A percentile compares a stretch with the other conserved stretches of the same genome.
Conservation (phyloP, 768 basidiomycete genomes). For the Rhodotorula babjevae region DNA sequence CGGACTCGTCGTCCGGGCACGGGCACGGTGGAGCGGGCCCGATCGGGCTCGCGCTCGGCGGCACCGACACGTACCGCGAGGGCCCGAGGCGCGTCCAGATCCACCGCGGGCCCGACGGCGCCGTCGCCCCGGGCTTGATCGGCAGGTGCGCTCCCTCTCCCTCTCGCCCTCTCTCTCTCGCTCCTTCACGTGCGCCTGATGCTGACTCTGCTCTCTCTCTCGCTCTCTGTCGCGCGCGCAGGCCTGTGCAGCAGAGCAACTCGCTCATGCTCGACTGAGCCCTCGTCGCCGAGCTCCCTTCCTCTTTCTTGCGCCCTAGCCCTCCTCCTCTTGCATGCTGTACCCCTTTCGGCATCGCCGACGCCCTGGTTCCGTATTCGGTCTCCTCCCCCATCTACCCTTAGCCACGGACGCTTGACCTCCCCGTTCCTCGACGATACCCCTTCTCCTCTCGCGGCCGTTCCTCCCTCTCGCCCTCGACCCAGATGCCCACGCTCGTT, state of each 20-base stretch:
- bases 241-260: conserved; percentile 30
- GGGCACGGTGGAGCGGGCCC: background rate
- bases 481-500: no score
- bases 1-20: background rate
- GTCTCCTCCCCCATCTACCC: no score
- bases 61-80: conserved; percentile 31
- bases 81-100: conserved; percentile 25
- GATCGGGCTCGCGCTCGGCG: conserved; percentile 14
- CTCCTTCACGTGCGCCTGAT: background rate
- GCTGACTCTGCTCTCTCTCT: background rate
- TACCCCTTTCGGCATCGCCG: no score
- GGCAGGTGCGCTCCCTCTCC: conserved; percentile 16
- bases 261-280: conserved; percentile 32
- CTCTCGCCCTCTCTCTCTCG: background rate
- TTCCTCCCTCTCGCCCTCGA: no score
- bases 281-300: background rate
- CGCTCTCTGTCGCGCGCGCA: background rate
- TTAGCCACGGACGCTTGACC: no score
- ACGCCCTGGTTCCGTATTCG: no score
- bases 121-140: conserved; percentile 11
- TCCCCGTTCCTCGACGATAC: no score
- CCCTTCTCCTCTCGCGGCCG: no score
- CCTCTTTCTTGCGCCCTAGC: background rate
- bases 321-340: background rate
- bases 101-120: conserved; percentile 17